Evolutionary conservation across 225 moss, liverwort and hornwort genomes (phyloP), one percentile per base, ranked within the genome.

Genomic region (Marchantia paleacea): DNA sequence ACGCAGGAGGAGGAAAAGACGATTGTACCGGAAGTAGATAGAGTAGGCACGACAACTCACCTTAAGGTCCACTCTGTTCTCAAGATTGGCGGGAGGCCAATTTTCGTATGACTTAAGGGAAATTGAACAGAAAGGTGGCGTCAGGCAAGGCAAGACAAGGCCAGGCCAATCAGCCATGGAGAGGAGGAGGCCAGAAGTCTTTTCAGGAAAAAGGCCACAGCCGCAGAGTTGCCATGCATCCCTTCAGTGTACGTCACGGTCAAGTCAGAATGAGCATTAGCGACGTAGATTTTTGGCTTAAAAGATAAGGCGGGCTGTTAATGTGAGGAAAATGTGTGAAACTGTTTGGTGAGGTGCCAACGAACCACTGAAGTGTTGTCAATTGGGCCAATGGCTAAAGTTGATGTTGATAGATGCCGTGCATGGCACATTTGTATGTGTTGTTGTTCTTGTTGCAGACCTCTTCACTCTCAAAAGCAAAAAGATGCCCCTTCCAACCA

Each of bases 391-490:
- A 57, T 19, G 57, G 57, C 57, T 62, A 68, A 31, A 28, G 68
- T 26, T 11, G 12, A 68, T 30, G 68, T 12, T 13, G 65, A 20
- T 58, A 58, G 65, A 65, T 65, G 65, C 65, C 65, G 65, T 65
- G 65, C 65, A 24, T 22, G n/a, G n/a, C 65, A 65, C 65, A 65
- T 65, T 65, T 68, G 28, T 68, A 29, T 31, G 30, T 31, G 30
- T 68, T 25, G 29, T 31, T 25, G 29, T 68, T 68, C 12, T 68
- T 62, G 13, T 7, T 28, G 68, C 12, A 31, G 31, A 68, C 31
- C 13, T 29, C 30, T 31, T 68, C 68, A 68, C 68, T 68, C 25
- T 12, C 68, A 68, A 68, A 67, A 67, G 66, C 66, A 67, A 67
- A 67, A 67, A 67, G 66, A 67, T 67, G 19, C 61, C 26, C 26